Base-by-base conservation (phyloP, 148 eudicot species). In the Heliosperma pusillum region DNA sequence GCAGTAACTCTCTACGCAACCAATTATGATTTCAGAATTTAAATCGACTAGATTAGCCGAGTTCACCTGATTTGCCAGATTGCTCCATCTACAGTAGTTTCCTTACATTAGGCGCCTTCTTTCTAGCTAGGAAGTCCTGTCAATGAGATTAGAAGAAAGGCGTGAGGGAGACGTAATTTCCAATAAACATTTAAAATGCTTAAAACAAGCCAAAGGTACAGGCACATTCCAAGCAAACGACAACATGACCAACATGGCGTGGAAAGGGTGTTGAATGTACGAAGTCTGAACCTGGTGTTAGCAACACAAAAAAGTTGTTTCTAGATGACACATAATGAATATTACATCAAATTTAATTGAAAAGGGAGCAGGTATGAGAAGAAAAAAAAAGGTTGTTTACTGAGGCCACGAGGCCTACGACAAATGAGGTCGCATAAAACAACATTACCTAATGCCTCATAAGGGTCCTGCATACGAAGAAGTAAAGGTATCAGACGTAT, bases 41-140 rank as follows among this genome's bases (percentile, higher is more conserved):
- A 73, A 63, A 78, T 73, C 78, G 83, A 80, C 82, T 76, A 69
- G 50, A 74, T 47, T 42, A 30, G 77, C 65, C 76, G 71, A 5
- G 67, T 74, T 73, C 62, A 70, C 72, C 74, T 78, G 81, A 73
- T 58, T 83, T 67, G 56, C 77, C 74, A 58, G 73, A 80, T 69
- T 25, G 53, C 77, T 70, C 79, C 86, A 59, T 78, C 83, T 83
- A 83, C 82, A 56, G 76, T 44, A 69, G 30, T 69, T 42, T 69
- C 81, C 78, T 70, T 66, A 63, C 59, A 29, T 40, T 26, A 15
- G 58, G 80, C 74, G 80, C 74, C 69, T 66, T 66, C 55, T 13
- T 74, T 70, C 75, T 80, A 83, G 79, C 80, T 77, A 63, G 83
- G 75, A 50, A 83, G 79, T 66, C 83, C 86, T 83, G 83, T 50